These are phyloP conservation scores for Naematelia aurantialba DNA, from an alignment of 768 basidiomycete species.

Conservation along the genomic window DNA sequence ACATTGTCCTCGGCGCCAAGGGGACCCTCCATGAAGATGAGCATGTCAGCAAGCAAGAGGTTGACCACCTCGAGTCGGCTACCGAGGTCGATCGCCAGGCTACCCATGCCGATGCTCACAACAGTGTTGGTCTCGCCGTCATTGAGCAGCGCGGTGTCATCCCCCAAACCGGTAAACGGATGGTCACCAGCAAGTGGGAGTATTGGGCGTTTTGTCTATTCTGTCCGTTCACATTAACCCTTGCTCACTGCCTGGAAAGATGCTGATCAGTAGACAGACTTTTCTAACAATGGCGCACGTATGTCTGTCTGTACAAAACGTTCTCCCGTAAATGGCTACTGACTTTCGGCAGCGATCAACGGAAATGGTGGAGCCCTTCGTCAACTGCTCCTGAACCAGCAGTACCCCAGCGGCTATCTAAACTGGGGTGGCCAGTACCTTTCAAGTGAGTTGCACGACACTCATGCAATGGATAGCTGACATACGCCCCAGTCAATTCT, in stretches of 20 bases:
- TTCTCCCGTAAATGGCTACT: not conserved
- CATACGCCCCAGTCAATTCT: constrained; percentile 6
- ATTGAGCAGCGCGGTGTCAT: constrained; percentile 8
- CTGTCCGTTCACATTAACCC: constrained; percentile 5
- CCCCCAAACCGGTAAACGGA: constrained; percentile 12
- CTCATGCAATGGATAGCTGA: not conserved
- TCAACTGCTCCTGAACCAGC: constrained; percentile 7
- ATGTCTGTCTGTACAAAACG: not conserved
- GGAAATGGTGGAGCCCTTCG: constrained; percentile 8
- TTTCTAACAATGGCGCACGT: constrained; percentile 11
- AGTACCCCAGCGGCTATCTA: constrained; percentile 9
- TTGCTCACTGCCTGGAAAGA: not conserved
- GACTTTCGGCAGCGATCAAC: constrained; percentile 4
- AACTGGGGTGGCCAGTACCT: constrained; percentile 9
- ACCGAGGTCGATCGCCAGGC: not conserved
- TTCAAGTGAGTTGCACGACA: constrained; percentile 4
- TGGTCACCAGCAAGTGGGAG: constrained; percentile 11
- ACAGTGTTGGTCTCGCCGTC: constrained; percentile 11
- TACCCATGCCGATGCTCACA: not conserved
- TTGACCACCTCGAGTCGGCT: too few relatives aligned
- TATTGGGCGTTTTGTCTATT: constrained; percentile 11
- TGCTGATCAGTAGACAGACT: constrained; percentile 6
- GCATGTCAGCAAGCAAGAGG: too few relatives aligned
- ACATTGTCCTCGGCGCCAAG: too few relatives aligned
- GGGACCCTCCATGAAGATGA: too few relatives aligned